Evolutionary conservation across 2,329 filamentous ascomycete species (phyloP).

Genomic region (Stachybotrys echinatus): DNA sequence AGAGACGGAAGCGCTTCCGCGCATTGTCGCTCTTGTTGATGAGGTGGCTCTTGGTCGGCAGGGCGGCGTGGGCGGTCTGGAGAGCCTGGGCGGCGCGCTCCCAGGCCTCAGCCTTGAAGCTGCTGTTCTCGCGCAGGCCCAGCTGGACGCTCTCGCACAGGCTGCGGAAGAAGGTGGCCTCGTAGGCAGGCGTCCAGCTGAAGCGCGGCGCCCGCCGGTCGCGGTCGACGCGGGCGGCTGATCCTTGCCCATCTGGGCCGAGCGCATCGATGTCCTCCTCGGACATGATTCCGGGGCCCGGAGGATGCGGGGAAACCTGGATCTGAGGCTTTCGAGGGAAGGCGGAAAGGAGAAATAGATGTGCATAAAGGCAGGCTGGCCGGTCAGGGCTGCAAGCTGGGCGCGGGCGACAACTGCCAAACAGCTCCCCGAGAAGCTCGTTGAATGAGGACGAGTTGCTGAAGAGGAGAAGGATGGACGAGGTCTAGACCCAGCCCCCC

Average conservation of each 20-base stretch:
- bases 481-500: neutral
- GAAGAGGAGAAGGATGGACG: neutral
- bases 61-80: conserved; percentile 49
- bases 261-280: conserved; percentile 32
- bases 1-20: conserved; percentile 57
- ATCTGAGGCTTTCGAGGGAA: neutral
- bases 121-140: conserved; percentile 51
- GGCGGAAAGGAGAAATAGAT: neutral
- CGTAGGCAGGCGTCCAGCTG: conserved; percentile 54
- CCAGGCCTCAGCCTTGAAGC: conserved; percentile 58
- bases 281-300: conserved; percentile 23
- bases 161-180: conserved; percentile 56
- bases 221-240: conserved; percentile 27
- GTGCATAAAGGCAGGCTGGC: neutral
- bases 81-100: conserved; percentile 50
- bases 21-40: conserved; percentile 62
- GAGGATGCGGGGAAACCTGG: neutral
- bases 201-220: conserved; percentile 46
- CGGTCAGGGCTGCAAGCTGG: neutral
- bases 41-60: conserved; percentile 54
- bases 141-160: conserved; percentile 54
- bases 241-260: conserved; percentile 26
- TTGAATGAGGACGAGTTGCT: neutral
- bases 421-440: too few species aligned
- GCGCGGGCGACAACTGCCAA: too few species aligned